Conservation (phyloP, 208 protist species). For the Trypanosoma grayi region DNA sequence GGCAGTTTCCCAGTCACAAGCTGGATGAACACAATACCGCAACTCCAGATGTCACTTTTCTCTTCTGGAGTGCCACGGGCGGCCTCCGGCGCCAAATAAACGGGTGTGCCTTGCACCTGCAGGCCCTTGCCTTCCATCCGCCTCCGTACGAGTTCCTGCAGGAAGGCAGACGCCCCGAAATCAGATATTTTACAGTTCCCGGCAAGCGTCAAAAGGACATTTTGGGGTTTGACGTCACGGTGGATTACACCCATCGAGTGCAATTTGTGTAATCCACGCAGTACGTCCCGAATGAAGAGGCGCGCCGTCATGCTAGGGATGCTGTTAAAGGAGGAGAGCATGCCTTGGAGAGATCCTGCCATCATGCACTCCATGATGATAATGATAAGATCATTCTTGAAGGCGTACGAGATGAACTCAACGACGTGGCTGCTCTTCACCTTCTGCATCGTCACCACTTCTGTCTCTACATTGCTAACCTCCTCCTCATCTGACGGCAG, state of each 20-base stretch:
- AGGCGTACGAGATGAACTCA: conserved; percentile 83
- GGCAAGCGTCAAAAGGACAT: conserved; percentile 79
- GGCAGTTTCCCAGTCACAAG: conserved; percentile 77
- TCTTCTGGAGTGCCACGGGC: conserved; percentile 63
- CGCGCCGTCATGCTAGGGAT: conserved; percentile 67
- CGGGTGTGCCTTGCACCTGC: conserved; percentile 72
- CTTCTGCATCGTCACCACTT: conserved; percentile 78
- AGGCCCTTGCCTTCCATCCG: conserved; percentile 40
- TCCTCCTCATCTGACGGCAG: conserved; percentile 66
- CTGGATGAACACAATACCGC: conserved; percentile 87
- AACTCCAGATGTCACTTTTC: conserved; percentile 86
- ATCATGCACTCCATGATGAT: conserved; percentile 92
- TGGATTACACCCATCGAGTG: conserved; percentile 85
- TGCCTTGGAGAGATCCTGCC: conserved; percentile 76
- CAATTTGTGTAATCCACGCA: conserved; percentile 79
- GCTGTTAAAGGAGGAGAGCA: conserved; percentile 66
- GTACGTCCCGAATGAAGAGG: conserved; percentile 79
- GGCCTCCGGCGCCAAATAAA: conserved; percentile 88
- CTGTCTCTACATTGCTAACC: conserved; percentile 61
- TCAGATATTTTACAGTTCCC: conserved; percentile 91
- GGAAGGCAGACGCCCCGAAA: conserved; percentile 82
- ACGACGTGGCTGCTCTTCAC: conserved; percentile 87
- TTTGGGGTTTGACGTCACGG: conserved; percentile 91
- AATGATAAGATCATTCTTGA: conserved; percentile 64
- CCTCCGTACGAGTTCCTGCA: conserved; percentile 65